Evolutionary conservation across 2,329 filamentous ascomycete genomes (phyloP), one percentile per base, ranked within the genome.

Genomic region (Aaosphaeria pasadenensis): DNA sequence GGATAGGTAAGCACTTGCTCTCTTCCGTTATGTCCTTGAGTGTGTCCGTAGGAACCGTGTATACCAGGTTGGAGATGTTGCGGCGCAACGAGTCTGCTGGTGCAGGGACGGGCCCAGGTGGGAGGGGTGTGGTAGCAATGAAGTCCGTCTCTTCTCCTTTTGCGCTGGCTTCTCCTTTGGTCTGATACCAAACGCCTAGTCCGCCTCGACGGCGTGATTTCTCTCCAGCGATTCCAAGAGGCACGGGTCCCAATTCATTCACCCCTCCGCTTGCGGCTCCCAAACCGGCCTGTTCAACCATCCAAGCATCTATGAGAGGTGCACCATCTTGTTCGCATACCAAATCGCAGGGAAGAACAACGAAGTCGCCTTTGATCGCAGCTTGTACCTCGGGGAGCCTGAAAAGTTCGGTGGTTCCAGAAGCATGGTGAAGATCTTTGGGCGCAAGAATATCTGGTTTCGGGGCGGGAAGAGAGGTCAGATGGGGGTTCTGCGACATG

Each of bases 71-170:
- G n/a, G 86, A 87, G 6, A 95, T 76, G 49, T 84, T 74, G 13
- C 81, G 78, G 50, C 88, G 76, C 45, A 94, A 68, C 1, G 87
- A 88, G 30, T 81, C 82, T 52, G 82, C 79, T 0, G 83, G 77
- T 7, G 84, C 76, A 5, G 81, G 77, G 1, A 84, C 79, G 11
- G 78, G 70, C 0, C 83, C 74, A 4, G 76, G 63, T 4, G 84
- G 74, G 5, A 94, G 74, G 4, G 88, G 84, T 0, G 87, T 81
- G 1, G 88, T 90, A 6, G 87, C 89, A 59, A 96, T 82, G 66
- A 96, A 96, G 64, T 97, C 92, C 2, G 90, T 94, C 68, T 96
- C 91, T 68, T 96, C 90, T 41, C 87, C 87, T 73, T 96, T 97
- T 53, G 92, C 81, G 33, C 84, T 83, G 5, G 83, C 84, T 52